These are phyloP conservation scores for Neurospora sp. DNA, from an alignment of 495 filamentous ascomycete genomes.

Conservation along the genomic window DNA sequence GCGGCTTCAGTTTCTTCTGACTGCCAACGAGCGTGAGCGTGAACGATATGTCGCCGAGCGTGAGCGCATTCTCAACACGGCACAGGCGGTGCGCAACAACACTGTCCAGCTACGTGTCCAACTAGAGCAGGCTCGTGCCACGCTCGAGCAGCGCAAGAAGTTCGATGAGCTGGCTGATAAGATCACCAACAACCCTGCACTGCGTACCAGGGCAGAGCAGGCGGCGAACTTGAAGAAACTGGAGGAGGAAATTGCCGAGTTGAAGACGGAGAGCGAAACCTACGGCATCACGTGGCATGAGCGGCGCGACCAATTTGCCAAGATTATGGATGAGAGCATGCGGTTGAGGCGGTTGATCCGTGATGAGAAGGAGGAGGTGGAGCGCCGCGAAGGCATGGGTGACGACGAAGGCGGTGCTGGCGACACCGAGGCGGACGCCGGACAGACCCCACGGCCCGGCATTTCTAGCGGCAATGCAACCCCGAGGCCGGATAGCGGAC, in stretches of 20 bases:
- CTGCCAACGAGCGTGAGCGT: conserved; percentile 75
- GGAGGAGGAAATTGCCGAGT: conserved; percentile 74
- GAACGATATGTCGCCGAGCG: conserved; percentile 78
- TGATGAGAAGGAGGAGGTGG: conserved; percentile 88
- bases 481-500: conserved; percentile 30
- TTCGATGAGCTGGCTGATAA: conserved; percentile 82
- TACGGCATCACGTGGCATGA: conserved; percentile 81
- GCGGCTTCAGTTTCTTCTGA: conserved; percentile 77
- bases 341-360: conserved; percentile 74
- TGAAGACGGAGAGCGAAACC: conserved; percentile 72
- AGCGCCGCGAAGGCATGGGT: conserved; percentile 67
- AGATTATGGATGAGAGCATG: conserved; percentile 86
- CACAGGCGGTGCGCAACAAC: conserved; percentile 66
- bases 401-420: conserved; percentile 61
- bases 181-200: conserved; percentile 70
- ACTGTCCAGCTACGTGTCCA: conserved; percentile 60
- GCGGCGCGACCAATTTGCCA: conserved; percentile 75
- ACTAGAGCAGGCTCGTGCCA: conserved; percentile 65
- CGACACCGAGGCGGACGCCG: conserved; percentile 24
- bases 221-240: conserved; percentile 66
- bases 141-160: conserved; percentile 66
- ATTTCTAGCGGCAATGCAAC: conserved; percentile 28
- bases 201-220: conserved; percentile 79
- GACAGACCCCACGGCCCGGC: conserved; percentile 34
- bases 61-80: conserved; percentile 59